Conservation (phyloP, 148 eudicot genomes). For the Persicaria maculosa region DNA sequence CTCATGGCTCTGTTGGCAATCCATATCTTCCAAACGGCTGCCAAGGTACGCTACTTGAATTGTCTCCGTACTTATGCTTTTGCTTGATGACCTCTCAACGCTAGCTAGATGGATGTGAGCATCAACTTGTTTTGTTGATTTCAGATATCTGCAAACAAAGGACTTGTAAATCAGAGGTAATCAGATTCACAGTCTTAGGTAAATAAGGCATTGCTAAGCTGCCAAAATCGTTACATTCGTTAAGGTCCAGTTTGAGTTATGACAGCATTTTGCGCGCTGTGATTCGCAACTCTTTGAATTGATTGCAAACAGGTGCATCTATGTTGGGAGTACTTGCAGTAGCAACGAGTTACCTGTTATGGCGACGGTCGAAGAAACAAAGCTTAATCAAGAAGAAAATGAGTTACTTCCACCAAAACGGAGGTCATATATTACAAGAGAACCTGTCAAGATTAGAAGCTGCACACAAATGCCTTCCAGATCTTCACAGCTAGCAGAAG, state of each 20-base stretch:
- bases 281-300: too few relatives aligned
- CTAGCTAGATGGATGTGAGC: too few relatives aligned
- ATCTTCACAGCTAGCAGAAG: conserved; percentile 19
- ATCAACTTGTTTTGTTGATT: too few relatives aligned
- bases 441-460: neutral
- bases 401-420: conserved; percentile 9
- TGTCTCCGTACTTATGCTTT: too few relatives aligned
- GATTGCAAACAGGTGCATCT: conserved; percentile 7
- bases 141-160: neutral
- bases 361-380: neutral
- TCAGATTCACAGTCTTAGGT: conserved; percentile 2
- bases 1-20: neutral
- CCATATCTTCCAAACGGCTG: neutral
- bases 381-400: neutral
- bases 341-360: conserved; percentile 1
- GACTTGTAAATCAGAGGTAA: conserved; percentile 5
- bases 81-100: too few relatives aligned
- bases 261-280: neutral
- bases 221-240: too few relatives aligned
- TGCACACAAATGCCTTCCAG: conserved; percentile 2
- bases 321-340: neutral
- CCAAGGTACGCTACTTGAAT: neutral
- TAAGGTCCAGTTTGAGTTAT: neutral
- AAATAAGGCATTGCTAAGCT: neutral
- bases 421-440: conserved; percentile 6